These are phyloP conservation scores for Annona cherimola DNA, from an alignment of 164 flowering plant genomes.

Conservation along the genomic window DNA sequence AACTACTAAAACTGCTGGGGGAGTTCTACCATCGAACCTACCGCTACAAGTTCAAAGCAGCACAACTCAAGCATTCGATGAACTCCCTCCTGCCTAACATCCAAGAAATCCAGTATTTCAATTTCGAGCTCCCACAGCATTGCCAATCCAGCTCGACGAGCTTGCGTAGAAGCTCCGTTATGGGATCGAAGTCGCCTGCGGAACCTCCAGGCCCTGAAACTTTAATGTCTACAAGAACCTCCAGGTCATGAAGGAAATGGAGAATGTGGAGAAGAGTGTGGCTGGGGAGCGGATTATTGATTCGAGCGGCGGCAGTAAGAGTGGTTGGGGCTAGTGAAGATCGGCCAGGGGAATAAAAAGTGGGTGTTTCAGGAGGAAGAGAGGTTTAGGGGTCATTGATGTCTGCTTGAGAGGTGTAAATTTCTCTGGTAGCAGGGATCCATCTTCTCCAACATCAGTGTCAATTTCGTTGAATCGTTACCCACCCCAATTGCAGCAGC, in stretches of 20 bases:
- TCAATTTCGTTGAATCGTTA: too few relatives aligned
- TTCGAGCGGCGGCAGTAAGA: slow-evolving; percentile 35
- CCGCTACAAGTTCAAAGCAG: slow-evolving; percentile 42
- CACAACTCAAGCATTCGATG: slow-evolving; percentile 29
- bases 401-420: too few relatives aligned
- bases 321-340: slow-evolving; percentile 35
- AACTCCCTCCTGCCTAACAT: slow-evolving; percentile 44
- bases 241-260: slow-evolving; percentile 54
- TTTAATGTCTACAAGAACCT: slow-evolving; percentile 65
- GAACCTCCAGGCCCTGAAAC: slow-evolving; percentile 36
- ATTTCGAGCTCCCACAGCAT: slow-evolving; percentile 48
- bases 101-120: slow-evolving; percentile 60
- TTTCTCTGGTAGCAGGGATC: too few relatives aligned
- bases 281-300: slow-evolving; percentile 26
- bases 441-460: too few relatives aligned
- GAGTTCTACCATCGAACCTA: slow-evolving; percentile 28
- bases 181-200: slow-evolving; percentile 42
- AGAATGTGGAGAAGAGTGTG: slow-evolving; percentile 47
- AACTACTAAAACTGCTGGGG: slow-evolving; percentile 45
- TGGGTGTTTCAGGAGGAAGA: slow-evolving; percentile 41
- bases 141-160: slow-evolving; percentile 55
- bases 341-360: slow-evolving; percentile 33
- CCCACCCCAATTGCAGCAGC: too few relatives aligned
- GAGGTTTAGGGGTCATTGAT: slow-evolving; percentile 13
- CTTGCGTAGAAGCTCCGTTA: slow-evolving; percentile 33